phyloP scores from a whole-genome alignment of 257 asterid genomes.

The Hygrophila difformis region DNA sequence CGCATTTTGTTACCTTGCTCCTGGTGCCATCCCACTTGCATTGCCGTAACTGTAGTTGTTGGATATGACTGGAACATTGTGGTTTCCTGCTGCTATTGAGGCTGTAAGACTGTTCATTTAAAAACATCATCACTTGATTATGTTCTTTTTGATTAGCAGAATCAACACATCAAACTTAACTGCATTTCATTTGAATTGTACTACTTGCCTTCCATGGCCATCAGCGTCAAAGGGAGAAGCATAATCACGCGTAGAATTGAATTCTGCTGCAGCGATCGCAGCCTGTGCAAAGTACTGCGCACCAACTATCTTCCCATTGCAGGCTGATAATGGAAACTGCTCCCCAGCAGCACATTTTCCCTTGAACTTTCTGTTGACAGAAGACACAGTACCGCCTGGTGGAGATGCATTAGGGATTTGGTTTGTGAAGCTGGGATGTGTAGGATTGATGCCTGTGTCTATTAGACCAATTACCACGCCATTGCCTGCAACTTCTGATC shows the following conservation, averaged over 20 bases:
- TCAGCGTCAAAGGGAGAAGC: conserved; percentile 67
- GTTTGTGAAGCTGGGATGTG: conserved; percentile 46
- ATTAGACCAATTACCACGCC: conserved; percentile 62
- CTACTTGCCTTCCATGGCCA: conserved; percentile 71
- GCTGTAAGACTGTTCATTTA: conserved; percentile 58
- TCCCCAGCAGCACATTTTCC: conserved; percentile 50
- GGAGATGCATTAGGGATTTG: conserved; percentile 10
- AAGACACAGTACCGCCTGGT: conserved; percentile 1
- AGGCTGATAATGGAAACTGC: conserved; percentile 40
- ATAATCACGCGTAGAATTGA: conserved; percentile 39
- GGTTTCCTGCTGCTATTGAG: conserved; percentile 71
- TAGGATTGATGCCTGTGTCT: conserved; percentile 66
- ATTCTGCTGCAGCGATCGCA: conserved; percentile 54
- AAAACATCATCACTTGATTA: conserved; percentile 7
- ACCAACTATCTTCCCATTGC: conserved; percentile 56
- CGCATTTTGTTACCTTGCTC: conserved; percentile 41
- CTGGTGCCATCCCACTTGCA: conserved; percentile 85
- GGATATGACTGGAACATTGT: conserved; percentile 32
- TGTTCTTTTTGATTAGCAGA: too few species aligned
- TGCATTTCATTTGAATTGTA: background rate
- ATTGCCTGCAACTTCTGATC: conserved; percentile 35
- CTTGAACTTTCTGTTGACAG: conserved; percentile 27
- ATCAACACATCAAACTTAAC: too few species aligned
- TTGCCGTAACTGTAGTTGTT: conserved; percentile 51
- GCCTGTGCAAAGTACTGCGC: conserved; percentile 64